phyloP scores from a whole-genome alignment of 768 basidiomycete species.

The Sistotremastrum niveocremeum region DNA sequence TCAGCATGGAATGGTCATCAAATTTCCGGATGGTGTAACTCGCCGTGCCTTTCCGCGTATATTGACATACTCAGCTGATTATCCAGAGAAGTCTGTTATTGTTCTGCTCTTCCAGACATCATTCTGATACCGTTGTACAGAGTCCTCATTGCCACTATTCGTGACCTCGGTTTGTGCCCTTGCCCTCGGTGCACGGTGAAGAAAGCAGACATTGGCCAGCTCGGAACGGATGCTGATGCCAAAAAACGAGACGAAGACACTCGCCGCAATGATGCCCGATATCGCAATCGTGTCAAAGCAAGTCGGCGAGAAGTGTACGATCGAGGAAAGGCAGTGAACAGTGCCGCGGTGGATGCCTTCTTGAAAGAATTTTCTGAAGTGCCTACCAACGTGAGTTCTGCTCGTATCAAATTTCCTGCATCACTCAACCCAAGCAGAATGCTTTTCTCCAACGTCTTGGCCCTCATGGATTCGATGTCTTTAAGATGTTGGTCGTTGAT shows the following conservation, averaged over 20 bases:
- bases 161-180: constrained; percentile 24
- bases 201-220: constrained; percentile 14
- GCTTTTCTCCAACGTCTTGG: constrained; percentile 17
- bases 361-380: constrained; percentile 18
- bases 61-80: constrained; percentile 20
- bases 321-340: constrained; percentile 14
- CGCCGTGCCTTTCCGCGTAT: constrained; percentile 14
- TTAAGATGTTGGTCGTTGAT: constrained; percentile 18
- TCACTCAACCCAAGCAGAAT: constrained; percentile 17
- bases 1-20: constrained; percentile 14
- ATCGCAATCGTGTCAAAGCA: constrained; percentile 2
- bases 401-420: no score
- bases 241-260: not conserved
- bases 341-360: constrained; percentile 13
- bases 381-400: constrained; percentile 16
- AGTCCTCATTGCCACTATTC: constrained; percentile 23
- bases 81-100: constrained; percentile 21
- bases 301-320: constrained; percentile 17
- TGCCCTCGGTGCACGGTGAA: constrained; percentile 25
- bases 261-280: constrained; percentile 7
- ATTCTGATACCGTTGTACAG: constrained; percentile 8
- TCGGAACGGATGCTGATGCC: constrained; percentile 16
- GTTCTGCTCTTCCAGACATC: not conserved
- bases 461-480: constrained; percentile 14
- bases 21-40: constrained; percentile 14